These are phyloP conservation scores for Penicillium salamii DNA, from an alignment of 495 filamentous ascomycete species.

Conservation along the genomic window DNA sequence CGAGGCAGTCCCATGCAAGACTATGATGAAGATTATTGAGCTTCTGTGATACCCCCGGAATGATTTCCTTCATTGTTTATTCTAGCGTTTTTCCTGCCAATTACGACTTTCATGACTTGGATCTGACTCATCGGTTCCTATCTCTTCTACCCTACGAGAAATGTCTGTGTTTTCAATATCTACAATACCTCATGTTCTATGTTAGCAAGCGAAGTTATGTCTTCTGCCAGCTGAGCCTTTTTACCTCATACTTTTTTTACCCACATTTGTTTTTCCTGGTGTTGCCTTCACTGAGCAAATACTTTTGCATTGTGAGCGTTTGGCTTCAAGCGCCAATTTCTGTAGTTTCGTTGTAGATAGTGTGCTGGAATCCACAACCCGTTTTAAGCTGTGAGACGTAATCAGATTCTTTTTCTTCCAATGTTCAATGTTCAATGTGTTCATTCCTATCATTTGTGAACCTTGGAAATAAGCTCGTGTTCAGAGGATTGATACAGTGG, in stretches of 20 bases:
- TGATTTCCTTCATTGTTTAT: constrained; percentile 12
- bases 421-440: too few species aligned
- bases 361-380: neutral
- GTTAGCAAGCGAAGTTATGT: neutral
- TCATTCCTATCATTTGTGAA: too few species aligned
- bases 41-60: constrained; percentile 26
- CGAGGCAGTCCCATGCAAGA: constrained; percentile 49
- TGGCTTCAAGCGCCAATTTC: neutral
- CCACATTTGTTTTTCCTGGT: neutral
- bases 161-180: constrained; percentile 2
- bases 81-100: constrained; percentile 8
- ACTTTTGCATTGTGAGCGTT: neutral
- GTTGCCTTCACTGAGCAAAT: neutral
- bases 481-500: too few species aligned
- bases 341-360: constrained; percentile 2
- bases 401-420: neutral
- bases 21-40: constrained; percentile 39
- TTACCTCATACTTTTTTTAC: neutral
- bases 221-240: neutral
- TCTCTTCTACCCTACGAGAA: neutral
- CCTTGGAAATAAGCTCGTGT: too few species aligned
- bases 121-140: constrained; percentile 1
- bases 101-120: constrained; percentile 3
- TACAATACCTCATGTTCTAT: constrained; percentile 3
- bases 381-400: neutral